These are phyloP conservation scores for Myriangium duriaei DNA, from an alignment of 2,329 filamentous ascomycete genomes.

Conservation along the genomic window DNA sequence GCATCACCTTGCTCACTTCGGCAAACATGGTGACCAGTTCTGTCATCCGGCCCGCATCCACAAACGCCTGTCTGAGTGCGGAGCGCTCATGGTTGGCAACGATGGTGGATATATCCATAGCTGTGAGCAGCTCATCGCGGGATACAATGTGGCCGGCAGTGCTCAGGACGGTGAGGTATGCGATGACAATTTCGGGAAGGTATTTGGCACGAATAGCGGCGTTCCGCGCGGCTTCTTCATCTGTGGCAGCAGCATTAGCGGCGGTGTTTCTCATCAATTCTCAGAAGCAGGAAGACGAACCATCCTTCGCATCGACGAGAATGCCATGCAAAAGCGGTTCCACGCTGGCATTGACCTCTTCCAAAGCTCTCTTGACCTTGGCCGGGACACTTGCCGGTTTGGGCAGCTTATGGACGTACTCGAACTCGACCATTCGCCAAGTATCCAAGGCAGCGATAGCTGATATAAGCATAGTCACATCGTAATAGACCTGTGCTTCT, in stretches of 20 bases:
- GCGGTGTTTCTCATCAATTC: conserved; percentile 10
- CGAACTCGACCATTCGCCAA: conserved; percentile 31
- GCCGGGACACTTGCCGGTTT: conserved; percentile 15
- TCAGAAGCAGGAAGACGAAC: conserved; percentile 10
- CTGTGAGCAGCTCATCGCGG: conserved; percentile 65
- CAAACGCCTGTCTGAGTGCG: conserved; percentile 25
- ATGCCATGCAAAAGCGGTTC: conserved; percentile 24
- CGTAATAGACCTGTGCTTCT: conserved; percentile 27
- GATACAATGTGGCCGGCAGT: conserved; percentile 62
- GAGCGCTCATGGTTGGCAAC: conserved; percentile 43
- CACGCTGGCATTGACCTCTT: conserved; percentile 27
- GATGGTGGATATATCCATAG: conserved; percentile 70
- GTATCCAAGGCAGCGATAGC: conserved; percentile 30
- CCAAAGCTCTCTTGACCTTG: conserved; percentile 26
- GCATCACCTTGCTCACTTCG: conserved; percentile 59
- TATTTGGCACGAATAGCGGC: conserved; percentile 59
- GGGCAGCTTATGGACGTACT: conserved; percentile 20
- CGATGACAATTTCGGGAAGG: conserved; percentile 73
- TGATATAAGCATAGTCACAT: conserved; percentile 31
- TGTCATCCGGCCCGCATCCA: conserved; percentile 30
- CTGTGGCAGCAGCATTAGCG: conserved; percentile 19
- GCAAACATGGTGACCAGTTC: conserved; percentile 51
- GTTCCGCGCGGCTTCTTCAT: conserved; percentile 48
- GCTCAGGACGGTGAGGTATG: conserved; percentile 70
- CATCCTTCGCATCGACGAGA: conserved; percentile 18